Evolutionary conservation across 164 flowering plant genomes (phyloP).

Genomic region (Cinnamomum chago): DNA sequence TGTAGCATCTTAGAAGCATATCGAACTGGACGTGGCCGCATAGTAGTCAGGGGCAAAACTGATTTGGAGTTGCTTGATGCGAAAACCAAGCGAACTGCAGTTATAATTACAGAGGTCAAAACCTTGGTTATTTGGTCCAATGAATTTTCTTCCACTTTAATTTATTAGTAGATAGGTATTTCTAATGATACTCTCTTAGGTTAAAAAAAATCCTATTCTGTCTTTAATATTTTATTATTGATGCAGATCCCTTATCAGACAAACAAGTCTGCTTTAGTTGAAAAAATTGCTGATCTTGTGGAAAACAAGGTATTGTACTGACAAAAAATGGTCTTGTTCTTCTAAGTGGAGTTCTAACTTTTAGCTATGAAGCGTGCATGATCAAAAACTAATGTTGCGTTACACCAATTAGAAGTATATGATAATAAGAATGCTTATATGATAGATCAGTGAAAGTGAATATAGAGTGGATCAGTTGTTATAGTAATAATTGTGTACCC

Average conservation of each 20-base stretch:
- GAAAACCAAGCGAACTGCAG: constrained; percentile 63
- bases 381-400: no score
- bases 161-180: no score
- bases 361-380: neutral
- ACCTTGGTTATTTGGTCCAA: neutral
- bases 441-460: no score
- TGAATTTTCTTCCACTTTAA: neutral
- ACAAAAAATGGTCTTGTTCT: neutral
- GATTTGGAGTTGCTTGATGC: constrained; percentile 77
- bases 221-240: neutral
- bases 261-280: constrained; percentile 82
- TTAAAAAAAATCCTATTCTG: neutral
- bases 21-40: constrained; percentile 87
- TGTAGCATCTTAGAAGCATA: constrained; percentile 86
- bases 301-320: constrained; percentile 66
- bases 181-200: no score
- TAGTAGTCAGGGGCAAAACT: constrained; percentile 83
- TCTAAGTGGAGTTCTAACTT: no score
- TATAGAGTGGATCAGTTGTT: no score
- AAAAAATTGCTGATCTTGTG: constrained; percentile 96
- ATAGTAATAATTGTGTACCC: no score
- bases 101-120: constrained; percentile 78
- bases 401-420: no score
- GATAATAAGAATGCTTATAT: no score
- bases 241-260: constrained; percentile 93